Evolutionary conservation across 345 rosid species (phyloP), one percentile per base, ranked within the genome.

Genomic region (Physaria fendleri): DNA sequence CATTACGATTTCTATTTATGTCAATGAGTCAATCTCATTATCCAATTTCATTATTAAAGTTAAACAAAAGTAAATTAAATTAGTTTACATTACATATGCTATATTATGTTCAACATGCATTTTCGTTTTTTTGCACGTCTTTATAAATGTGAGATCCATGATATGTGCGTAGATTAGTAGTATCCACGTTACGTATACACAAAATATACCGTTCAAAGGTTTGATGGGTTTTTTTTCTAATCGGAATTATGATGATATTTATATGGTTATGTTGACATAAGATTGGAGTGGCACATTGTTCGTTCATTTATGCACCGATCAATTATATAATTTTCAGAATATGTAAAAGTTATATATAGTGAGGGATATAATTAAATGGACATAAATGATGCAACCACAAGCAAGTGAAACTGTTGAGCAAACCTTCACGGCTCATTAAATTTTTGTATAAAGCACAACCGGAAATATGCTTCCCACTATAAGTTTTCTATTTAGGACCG

Each of bases 261-360:
- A n/a, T n/a, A n/a, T n/a, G n/a, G n/a, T n/a, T n/a, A n/a, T n/a
- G n/a, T n/a, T n/a, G n/a, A n/a, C n/a, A n/a, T n/a, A n/a, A n/a
- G n/a, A n/a, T n/a, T n/a, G n/a, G n/a, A n/a, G n/a, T n/a, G n/a
- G n/a, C n/a, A n/a, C n/a, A n/a, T n/a, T 15, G 14, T 33, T n/a
- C n/a, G n/a, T n/a, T n/a, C n/a, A n/a, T n/a, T n/a, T n/a, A n/a
- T n/a, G n/a, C n/a, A n/a, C n/a, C n/a, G n/a, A 81, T 29, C 70
- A 83, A 25, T 52, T 81, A 1, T 76, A 68, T 69, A 55, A 78
- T 30, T 79, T 79, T 27, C 16, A 56, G n/a, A 63, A 62, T 17
- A 73, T n/a, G n/a, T n/a, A 8, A 6, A 17, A 30, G 5, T 10
- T 0, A 54, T 30, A 54, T 35, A 5, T 32, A 25, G 16, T n/a